Conservation (phyloP, 2,329 filamentous ascomycete species). For the Epichloe amarillans region DNA sequence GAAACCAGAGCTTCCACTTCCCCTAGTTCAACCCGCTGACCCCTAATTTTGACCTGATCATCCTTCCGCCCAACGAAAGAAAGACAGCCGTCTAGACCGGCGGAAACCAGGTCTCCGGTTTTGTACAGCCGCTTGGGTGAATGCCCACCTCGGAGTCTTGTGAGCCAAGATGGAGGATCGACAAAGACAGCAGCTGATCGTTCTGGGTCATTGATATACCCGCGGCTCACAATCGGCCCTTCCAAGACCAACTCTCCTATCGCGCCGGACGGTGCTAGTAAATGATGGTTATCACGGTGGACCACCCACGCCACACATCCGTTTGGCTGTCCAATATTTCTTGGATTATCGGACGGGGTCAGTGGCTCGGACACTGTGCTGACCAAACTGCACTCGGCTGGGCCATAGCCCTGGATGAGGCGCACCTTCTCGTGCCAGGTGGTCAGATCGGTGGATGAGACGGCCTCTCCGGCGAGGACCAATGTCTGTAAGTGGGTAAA, state of each 20-base stretch:
- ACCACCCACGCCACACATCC: constrained; percentile 9
- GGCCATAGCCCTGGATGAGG: constrained; percentile 8
- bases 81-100: constrained; percentile 1
- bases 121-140: not conserved
- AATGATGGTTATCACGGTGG: constrained; percentile 2
- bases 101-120: constrained; percentile 7
- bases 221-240: constrained; percentile 9
- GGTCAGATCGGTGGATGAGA: not conserved
- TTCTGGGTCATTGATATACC: constrained; percentile 7
- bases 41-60: constrained; percentile 6
- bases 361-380: constrained; percentile 8
- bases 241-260: constrained; percentile 10
- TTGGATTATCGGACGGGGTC: constrained; percentile 4
- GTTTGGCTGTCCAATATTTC: constrained; percentile 8
- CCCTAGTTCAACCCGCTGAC: constrained; percentile 9
- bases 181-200: constrained; percentile 7
- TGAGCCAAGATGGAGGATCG: not conserved
- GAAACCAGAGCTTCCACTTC: constrained; percentile 6
- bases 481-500: not conserved
- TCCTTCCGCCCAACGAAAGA: constrained; percentile 6
- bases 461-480: not conserved
- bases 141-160: not conserved
- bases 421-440: not conserved
- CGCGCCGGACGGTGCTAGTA: constrained; percentile 8
- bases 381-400: constrained; percentile 10